Evolutionary conservation across 2,329 filamentous ascomycete species (phyloP), one percentile per base, ranked within the genome.

Genomic region (Arthroderma sp.): DNA sequence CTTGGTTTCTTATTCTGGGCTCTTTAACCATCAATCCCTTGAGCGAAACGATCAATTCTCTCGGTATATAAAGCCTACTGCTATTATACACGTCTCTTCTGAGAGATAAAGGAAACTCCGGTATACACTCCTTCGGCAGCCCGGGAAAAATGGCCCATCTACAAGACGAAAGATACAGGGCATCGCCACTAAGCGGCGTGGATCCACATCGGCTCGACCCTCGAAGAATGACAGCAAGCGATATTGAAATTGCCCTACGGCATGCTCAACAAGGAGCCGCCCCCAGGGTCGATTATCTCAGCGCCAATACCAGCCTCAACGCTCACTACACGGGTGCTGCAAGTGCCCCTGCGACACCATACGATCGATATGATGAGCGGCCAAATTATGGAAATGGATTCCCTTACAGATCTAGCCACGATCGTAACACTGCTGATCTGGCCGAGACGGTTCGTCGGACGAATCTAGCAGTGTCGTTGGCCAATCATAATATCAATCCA

Each of bases 381-480:
- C 4, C 9, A 29, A 37, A 37, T 29, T 37, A 36, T 29, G 27
- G 33, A 2, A 8, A 9, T 34, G 8, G n/a, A 36, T 32, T 11
- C 42, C 30, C 36, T 33, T 31, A 29, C 34, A 31, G 15, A 10
- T 9, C 10, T 49, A 28, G 34, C 43, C 29, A 50, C 53, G 31
- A 41, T 29, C 22, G 30, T 32, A 10, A 45, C 30, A 36, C 33
- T 29, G 29, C 29, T 28, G 15, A 10, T 9, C 7, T 49, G 29
- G 37, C 43, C 29, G 51, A 55, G 31, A 41, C 44, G 27, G 49
- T 53, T 22, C 43, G 50, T 15, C 46, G 47, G 36, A 55, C 50
- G 8, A 57, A 55, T 39, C 43, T 55, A 3, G 53, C 47, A 1
- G 52, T 53, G 4, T 45, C 53, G 9, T 36, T 57, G 9, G 49